Conservation (phyloP, 805 yeast species). For the Metschnikowia koreensis region DNA sequence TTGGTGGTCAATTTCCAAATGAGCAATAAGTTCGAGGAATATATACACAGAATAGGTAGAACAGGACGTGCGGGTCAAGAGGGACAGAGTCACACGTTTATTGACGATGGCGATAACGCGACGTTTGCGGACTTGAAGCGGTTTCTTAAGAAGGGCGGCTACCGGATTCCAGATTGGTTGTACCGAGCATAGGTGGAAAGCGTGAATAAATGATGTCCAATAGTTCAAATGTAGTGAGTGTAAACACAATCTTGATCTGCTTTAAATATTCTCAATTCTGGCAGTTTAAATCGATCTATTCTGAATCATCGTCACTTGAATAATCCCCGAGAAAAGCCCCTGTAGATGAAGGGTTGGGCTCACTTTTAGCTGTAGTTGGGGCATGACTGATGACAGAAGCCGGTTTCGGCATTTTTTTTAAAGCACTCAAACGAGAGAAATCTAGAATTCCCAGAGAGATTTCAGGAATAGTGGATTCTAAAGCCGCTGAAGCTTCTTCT, state of each 20-base stretch:
- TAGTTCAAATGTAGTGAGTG: too few relatives aligned
- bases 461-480: background rate
- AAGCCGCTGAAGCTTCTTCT: background rate
- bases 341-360: background rate
- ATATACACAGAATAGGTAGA: constrained; percentile 91
- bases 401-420: background rate
- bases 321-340: constrained; percentile 23
- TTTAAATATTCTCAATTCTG: too few relatives aligned
- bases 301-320: constrained; percentile 32
- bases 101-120: constrained; percentile 55
- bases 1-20: constrained; percentile 85
- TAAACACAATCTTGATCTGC: too few relatives aligned
- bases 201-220: too few relatives aligned
- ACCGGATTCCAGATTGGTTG: constrained; percentile 31
- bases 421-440: constrained; percentile 1
- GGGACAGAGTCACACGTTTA: constrained; percentile 75
- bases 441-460: background rate
- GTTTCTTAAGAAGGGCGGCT: constrained; percentile 41
- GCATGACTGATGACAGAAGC: background rate
- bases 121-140: constrained; percentile 51
- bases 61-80: constrained; percentile 91
- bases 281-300: background rate
- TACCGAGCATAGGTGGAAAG: constrained; percentile 2
- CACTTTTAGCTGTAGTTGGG: background rate
- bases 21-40: constrained; percentile 75